Percentiles rank a stretch among this genome's conserved stretches.
phyloP scores from a whole-genome alignment of 495 filamentous ascomycete species.

The Bathelium albidoporum region DNA sequence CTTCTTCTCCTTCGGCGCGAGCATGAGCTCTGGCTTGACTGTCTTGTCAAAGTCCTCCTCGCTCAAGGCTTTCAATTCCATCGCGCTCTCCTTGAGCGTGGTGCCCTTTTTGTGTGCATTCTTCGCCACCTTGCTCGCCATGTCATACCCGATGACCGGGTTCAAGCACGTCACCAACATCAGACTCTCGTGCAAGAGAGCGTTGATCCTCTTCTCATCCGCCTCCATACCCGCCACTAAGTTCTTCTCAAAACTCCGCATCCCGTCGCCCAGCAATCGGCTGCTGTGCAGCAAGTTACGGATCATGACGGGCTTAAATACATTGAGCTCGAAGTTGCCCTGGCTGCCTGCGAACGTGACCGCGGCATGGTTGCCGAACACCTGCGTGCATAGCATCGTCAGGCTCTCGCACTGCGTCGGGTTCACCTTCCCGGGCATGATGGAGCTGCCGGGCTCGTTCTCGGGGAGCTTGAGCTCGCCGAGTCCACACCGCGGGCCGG shows the following conservation, averaged over 20 bases:
- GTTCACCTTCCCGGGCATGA: slow-evolving; percentile 99
- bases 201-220: slow-evolving; percentile 80
- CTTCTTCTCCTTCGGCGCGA: slow-evolving; percentile 59
- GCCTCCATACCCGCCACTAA: slow-evolving; percentile 80
- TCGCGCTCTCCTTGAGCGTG: slow-evolving; percentile 83
- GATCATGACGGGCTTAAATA: slow-evolving; percentile 97
- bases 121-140: slow-evolving; percentile 97
- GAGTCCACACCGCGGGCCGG: slow-evolving; percentile 88
- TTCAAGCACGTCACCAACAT: slow-evolving; percentile 99
- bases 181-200: slow-evolving; percentile 84
- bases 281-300: slow-evolving; percentile 86
- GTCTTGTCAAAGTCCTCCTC: slow-evolving; percentile 84
- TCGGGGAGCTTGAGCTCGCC: slow-evolving; percentile 88
- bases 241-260: slow-evolving; percentile 90
- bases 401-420: slow-evolving; percentile 96
- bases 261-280: slow-evolving; percentile 78
- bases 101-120: slow-evolving; percentile 97
- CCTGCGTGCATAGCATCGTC: slow-evolving; percentile 95
- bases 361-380: slow-evolving; percentile 93
- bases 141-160: slow-evolving; percentile 97
- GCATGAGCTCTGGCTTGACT: slow-evolving; percentile 94
- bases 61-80: slow-evolving; percentile 85
- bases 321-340: slow-evolving; percentile 97
- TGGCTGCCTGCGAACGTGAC: slow-evolving; percentile 89
- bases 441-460: slow-evolving; percentile 93